Conservation (phyloP, 192 early-diverging fungal species). For the Rhizophagus sp. region DNA sequence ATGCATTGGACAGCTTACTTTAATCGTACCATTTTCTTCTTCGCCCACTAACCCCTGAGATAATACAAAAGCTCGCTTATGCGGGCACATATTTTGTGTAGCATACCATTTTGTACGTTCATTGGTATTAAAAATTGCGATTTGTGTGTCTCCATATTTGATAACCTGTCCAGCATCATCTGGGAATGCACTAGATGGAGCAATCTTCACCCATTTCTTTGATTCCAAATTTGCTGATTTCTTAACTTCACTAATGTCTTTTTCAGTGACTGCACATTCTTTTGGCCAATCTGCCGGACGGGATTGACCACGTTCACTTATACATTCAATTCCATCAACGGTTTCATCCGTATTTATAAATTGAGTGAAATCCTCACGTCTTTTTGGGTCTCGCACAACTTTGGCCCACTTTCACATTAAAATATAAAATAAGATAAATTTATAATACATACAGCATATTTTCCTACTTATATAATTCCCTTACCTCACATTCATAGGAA, state of each 20-base stretch:
- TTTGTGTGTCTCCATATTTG: slow-evolving; percentile 62
- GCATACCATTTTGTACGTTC: slow-evolving; percentile 59
- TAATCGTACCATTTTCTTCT: slow-evolving; percentile 24
- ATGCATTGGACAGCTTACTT: slow-evolving; percentile 69
- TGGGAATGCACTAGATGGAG: slow-evolving; percentile 41
- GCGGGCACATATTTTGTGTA: slow-evolving; percentile 77
- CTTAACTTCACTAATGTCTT: slow-evolving; percentile 23
- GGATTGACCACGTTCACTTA: slow-evolving; percentile 63
- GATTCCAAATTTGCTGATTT: slow-evolving; percentile 7
- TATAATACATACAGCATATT: background rate
- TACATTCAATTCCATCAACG: slow-evolving; percentile 50
- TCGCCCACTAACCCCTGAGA: slow-evolving; percentile 61
- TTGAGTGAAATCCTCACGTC: slow-evolving; percentile 56
- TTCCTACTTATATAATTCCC: background rate
- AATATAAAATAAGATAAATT: background rate
- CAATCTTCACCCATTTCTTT: slow-evolving; percentile 42
- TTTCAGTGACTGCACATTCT: background rate
- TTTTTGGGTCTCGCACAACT: slow-evolving; percentile 61
- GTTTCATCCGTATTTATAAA: slow-evolving; percentile 63
- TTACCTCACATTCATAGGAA: slow-evolving; percentile 57
- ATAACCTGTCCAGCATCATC: slow-evolving; percentile 52
- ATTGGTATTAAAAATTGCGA: slow-evolving; percentile 58
- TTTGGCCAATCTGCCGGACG: slow-evolving; percentile 66
- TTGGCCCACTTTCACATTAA: slow-evolving; percentile 44
- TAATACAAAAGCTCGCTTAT: slow-evolving; percentile 72